Evolutionary conservation across 495 filamentous ascomycete species (phyloP).

Genomic region (Thozetella sp.): DNA sequence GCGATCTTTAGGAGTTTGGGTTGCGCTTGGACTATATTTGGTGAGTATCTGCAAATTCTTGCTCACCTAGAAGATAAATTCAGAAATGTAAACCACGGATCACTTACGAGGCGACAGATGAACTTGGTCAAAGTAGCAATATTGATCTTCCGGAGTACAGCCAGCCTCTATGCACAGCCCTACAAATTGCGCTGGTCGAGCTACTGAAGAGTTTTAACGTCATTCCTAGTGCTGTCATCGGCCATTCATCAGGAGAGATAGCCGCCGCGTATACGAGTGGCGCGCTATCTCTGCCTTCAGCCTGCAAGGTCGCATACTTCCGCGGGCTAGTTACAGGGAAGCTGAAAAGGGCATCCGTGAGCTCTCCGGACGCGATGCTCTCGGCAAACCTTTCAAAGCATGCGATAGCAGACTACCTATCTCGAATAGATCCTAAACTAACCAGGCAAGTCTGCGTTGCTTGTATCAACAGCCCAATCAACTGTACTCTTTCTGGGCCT

Average conservation of each 20-base stretch:
- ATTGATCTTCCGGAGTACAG: conserved; percentile 37
- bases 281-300: conserved; percentile 35
- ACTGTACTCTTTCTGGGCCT: conserved; percentile 42
- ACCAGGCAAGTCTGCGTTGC: conserved; percentile 27
- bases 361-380: conserved; percentile 41
- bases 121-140: conserved; percentile 17
- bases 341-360: conserved; percentile 16
- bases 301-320: conserved; percentile 47
- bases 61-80: neutral
- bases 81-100: neutral
- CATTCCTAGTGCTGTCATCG: conserved; percentile 45
- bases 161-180: conserved; percentile 45
- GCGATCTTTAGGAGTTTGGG: conserved; percentile 19
- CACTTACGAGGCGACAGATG: conserved; percentile 2
- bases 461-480: conserved; percentile 50
- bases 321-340: conserved; percentile 25
- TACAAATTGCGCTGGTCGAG: conserved; percentile 54
- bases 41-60: conserved; percentile 9
- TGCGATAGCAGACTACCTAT: conserved; percentile 20
- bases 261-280: conserved; percentile 42
- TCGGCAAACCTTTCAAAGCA: conserved; percentile 34
- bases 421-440: conserved; percentile 5
- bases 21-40: conserved; percentile 29
- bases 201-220: conserved; percentile 49
- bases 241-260: conserved; percentile 67